Conservation (phyloP, 2,329 filamentous ascomycete genomes). For the Xylaria polymorpha region DNA sequence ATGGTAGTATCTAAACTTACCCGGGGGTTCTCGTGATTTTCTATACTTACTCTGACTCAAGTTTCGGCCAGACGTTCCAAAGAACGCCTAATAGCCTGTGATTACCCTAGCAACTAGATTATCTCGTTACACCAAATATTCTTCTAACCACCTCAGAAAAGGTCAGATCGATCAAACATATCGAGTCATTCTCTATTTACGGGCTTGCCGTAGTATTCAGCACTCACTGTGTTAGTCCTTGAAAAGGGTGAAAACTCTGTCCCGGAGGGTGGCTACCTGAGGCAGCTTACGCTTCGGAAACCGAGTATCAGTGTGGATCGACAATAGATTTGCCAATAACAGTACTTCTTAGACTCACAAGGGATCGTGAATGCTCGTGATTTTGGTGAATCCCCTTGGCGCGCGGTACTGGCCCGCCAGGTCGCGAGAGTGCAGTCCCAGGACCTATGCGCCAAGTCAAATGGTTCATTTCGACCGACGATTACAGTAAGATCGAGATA, state of each 20-base stretch:
- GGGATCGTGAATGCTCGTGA: constrained; percentile 20
- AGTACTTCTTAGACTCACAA: constrained; percentile 9
- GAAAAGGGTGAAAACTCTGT: not conserved
- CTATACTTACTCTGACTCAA: constrained; percentile 11
- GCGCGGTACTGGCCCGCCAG: constrained; percentile 21
- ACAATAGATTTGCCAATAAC: constrained; percentile 24
- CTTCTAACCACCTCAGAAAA: not conserved
- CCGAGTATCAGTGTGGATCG: constrained; percentile 31
- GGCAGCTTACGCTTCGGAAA: constrained; percentile 27
- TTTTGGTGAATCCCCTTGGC: constrained; percentile 32
- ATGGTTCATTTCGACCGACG: constrained; percentile 32
- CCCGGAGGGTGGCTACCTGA: not conserved
- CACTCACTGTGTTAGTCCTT: not conserved
- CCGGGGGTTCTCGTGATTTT: constrained; percentile 22
- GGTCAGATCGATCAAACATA: not conserved
- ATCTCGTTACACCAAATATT: not conserved
- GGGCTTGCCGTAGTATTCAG: not conserved
- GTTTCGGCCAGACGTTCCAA: constrained; percentile 8
- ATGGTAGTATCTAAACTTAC: constrained; percentile 28
- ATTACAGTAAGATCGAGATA: constrained; percentile 32
- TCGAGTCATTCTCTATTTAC: not conserved
- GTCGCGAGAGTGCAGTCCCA: constrained; percentile 29
- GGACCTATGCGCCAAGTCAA: constrained; percentile 38
- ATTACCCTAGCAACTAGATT: not conserved
- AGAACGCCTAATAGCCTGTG: constrained; percentile 8